Percentiles rank a stretch among this genome's conserved stretches.
Conservation (phyloP, 1,139 yeast species). For the Suhomyces anneliseae region DNA sequence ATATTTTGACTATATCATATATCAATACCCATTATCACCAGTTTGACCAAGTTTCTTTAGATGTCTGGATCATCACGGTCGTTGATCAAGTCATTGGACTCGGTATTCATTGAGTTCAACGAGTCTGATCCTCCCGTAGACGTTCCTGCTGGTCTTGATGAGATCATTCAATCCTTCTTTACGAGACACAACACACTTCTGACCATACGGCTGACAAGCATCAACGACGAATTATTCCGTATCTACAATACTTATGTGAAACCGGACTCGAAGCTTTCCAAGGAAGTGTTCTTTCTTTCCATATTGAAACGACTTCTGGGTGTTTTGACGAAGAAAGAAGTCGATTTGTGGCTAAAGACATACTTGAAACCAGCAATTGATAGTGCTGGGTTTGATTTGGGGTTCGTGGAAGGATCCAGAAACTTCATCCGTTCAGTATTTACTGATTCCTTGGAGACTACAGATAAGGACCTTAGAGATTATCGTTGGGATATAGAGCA, state of each 20-base stretch:
- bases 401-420: constrained; percentile 44
- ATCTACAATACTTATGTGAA: constrained; percentile 43
- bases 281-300: constrained; percentile 49
- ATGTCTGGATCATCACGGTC: constrained; percentile 39
- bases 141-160: constrained; percentile 12
- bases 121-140: constrained; percentile 12
- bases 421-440: constrained; percentile 40
- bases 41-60: neutral
- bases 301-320: constrained; percentile 41
- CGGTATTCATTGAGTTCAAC: constrained; percentile 32
- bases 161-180: constrained; percentile 25
- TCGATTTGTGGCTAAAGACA: constrained; percentile 53
- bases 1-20: too few relatives aligned
- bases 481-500: constrained; percentile 25
- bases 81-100: constrained; percentile 31
- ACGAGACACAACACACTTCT: constrained; percentile 44
- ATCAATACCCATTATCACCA: neutral
- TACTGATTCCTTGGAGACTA: constrained; percentile 21
- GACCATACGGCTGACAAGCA: constrained; percentile 32
- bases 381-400: constrained; percentile 53
- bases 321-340: constrained; percentile 41
- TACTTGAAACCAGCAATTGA: constrained; percentile 57
- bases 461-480: constrained; percentile 27
- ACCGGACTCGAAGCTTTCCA: constrained; percentile 28
- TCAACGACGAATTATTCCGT: constrained; percentile 51